Percentiles rank a stretch among this genome's conserved stretches.
Conservation (phyloP, 371 early-diverging fungal genomes). For the Rhizopus arrhizus region DNA sequence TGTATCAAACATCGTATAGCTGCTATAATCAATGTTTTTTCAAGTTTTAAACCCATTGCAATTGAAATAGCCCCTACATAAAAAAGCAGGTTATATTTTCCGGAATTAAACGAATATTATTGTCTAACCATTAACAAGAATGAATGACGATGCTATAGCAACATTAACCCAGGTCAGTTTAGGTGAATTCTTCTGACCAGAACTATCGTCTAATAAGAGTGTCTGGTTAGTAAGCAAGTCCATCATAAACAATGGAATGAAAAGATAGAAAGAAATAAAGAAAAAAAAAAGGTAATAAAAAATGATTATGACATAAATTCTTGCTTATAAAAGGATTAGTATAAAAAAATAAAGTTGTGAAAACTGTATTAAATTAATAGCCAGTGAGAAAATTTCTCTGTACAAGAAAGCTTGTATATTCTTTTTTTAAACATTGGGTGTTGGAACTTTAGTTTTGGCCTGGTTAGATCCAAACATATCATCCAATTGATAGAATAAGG, state of each 20-base stretch:
- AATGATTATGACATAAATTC: background rate
- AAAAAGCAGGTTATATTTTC: too few relatives aligned
- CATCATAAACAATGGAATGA: background rate
- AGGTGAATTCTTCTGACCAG: constrained; percentile 1
- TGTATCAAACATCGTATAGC: constrained; percentile 65
- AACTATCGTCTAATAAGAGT: background rate
- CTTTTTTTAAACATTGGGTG: background rate
- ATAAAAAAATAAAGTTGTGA: too few relatives aligned
- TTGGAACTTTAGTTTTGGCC: too few relatives aligned
- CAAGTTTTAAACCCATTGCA: constrained; percentile 59
- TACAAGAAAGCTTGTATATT: constrained; percentile 1
- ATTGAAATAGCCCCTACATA: constrained; percentile 57
- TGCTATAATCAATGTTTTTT: constrained; percentile 58
- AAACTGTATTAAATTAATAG: too few relatives aligned
- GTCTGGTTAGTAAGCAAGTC: background rate
- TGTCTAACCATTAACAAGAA: constrained; percentile 48
- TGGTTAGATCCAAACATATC: too few relatives aligned
- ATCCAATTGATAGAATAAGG: too few relatives aligned
- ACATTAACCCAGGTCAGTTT: constrained; percentile 48
- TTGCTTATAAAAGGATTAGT: too few relatives aligned
- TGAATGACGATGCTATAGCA: constrained; percentile 50
- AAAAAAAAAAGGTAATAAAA: background rate
- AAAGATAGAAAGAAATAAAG: background rate
- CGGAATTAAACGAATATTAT: background rate
- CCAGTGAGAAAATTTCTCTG: too few relatives aligned